Evolutionary conservation across 305 asterid genomes (phyloP).

Genomic region (Fraxinus platypoda): DNA sequence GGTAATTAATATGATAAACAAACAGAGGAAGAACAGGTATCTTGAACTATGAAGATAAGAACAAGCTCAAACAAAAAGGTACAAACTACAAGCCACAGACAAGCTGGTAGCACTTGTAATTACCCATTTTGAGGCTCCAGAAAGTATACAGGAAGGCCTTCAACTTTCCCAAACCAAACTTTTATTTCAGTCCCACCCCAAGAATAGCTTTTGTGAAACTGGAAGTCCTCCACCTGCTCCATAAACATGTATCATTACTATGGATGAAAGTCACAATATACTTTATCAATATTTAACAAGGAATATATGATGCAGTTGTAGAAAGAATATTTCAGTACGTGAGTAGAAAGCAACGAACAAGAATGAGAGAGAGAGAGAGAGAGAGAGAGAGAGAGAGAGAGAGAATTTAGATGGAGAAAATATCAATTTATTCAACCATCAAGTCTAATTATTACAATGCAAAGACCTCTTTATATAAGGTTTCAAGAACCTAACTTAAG

Average conservation of each 20-base stretch:
- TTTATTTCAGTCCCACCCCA: slow-evolving; percentile 95
- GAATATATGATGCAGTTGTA: neutral
- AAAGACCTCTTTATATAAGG: neutral
- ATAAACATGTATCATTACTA: slow-evolving; percentile 18
- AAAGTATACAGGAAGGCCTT: slow-evolving; percentile 88
- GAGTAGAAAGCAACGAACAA: neutral
- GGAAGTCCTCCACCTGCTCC: slow-evolving; percentile 81
- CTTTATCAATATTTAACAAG: neutral
- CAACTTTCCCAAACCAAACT: slow-evolving; percentile 96
- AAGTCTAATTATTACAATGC: neutral
- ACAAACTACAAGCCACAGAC: slow-evolving; percentile 9
- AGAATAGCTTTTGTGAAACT: slow-evolving; percentile 67
- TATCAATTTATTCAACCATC: neutral
- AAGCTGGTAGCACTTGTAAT: slow-evolving; percentile 29
- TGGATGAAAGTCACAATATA: slow-evolving; percentile 12
- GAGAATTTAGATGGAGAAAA: neutral
- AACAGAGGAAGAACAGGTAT: neutral
- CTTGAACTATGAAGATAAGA: slow-evolving; percentile 10
- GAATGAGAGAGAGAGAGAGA: neutral
- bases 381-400: neutral
- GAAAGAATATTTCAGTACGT: neutral
- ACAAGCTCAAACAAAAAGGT: slow-evolving; percentile 4
- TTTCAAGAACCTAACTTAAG: neutral
- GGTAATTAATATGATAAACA: neutral
- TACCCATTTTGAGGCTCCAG: slow-evolving; percentile 99